Conservation (phyloP, 1,139 yeast species). For the Hanseniaspora uvarum region DNA sequence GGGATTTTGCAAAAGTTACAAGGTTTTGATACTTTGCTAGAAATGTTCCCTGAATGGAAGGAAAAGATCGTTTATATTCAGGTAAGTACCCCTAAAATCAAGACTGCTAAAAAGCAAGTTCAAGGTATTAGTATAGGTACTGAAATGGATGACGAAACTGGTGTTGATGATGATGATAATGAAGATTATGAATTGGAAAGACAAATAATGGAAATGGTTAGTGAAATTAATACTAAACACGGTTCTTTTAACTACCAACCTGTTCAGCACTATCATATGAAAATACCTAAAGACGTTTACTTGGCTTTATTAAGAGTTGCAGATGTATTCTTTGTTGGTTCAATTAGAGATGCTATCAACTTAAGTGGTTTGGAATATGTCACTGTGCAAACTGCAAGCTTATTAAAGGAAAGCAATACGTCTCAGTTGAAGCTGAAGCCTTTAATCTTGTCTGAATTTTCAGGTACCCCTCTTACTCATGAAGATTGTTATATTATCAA, state of each 20-base stretch:
- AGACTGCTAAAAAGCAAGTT: slow-evolving; percentile 9
- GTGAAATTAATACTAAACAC: slow-evolving; percentile 69
- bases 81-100: slow-evolving; percentile 58
- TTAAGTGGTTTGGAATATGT: slow-evolving; percentile 90
- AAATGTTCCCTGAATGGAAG: slow-evolving; percentile 86
- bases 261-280: slow-evolving; percentile 82
- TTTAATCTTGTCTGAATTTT: slow-evolving; percentile 77
- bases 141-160: slow-evolving; percentile 8
- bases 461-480: slow-evolving; percentile 78
- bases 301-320: slow-evolving; percentile 80
- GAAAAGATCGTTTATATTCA: slow-evolving; percentile 82
- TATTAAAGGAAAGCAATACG: slow-evolving; percentile 23
- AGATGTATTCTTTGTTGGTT: slow-evolving; percentile 77
- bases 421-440: slow-evolving; percentile 25
- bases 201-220: slow-evolving; percentile 67
- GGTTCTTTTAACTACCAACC: slow-evolving; percentile 75
- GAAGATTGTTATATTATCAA: slow-evolving; percentile 76
- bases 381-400: slow-evolving; percentile 54
- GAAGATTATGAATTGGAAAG: slow-evolving; percentile 46
- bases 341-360: slow-evolving; percentile 93
- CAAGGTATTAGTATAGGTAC: neutral
- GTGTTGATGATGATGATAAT: slow-evolving; percentile 21
- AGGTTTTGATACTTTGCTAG: slow-evolving; percentile 72
- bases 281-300: slow-evolving; percentile 81
- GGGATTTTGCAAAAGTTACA: slow-evolving; percentile 75